Percentiles rank a stretch among this genome's conserved stretches.
Conservation (phyloP, 805 yeast species). For the Brettanomyces custersianus region DNA sequence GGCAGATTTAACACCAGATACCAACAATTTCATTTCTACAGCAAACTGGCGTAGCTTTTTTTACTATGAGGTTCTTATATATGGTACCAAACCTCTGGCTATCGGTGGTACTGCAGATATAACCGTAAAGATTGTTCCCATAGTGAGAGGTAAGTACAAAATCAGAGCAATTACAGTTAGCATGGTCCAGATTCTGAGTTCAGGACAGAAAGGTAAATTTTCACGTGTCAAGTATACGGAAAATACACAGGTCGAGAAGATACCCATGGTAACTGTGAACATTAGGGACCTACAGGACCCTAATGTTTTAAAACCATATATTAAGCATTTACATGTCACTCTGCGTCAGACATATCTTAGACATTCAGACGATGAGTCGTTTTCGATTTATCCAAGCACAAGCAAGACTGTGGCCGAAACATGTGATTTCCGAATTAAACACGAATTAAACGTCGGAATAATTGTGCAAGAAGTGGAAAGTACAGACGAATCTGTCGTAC, state of each 20-base stretch:
- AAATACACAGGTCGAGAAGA: slow-evolving; percentile 10
- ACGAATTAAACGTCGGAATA: slow-evolving; percentile 10
- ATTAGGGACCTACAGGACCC: slow-evolving; percentile 4
- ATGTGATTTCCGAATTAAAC: slow-evolving; percentile 16
- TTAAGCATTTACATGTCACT: slow-evolving; percentile 3
- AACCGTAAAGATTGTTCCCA: slow-evolving; percentile 17
- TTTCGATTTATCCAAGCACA: slow-evolving; percentile 16
- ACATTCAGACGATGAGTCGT: neutral
- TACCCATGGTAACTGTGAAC: slow-evolving; percentile 8
- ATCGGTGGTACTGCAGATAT: slow-evolving; percentile 12
- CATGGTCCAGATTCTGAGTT: slow-evolving; percentile 16
- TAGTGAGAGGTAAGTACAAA: slow-evolving; percentile 10
- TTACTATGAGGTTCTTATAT: slow-evolving; percentile 15
- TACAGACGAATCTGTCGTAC: neutral
- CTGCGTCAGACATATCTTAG: slow-evolving; percentile 7
- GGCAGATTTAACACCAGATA: slow-evolving; percentile 9
- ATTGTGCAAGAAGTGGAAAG: slow-evolving; percentile 5
- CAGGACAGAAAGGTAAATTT: neutral
- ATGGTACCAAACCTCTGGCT: slow-evolving; percentile 10
- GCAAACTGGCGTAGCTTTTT: slow-evolving; percentile 26
- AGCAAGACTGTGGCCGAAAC: slow-evolving; percentile 5
- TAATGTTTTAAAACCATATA: slow-evolving; percentile 1
- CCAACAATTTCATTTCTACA: slow-evolving; percentile 13
- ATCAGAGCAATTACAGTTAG: slow-evolving; percentile 15
- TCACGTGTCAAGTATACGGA: slow-evolving; percentile 4